Evolutionary conservation across 352 stramenopile species (phyloP).

Genomic region (Globisporangium uncinulatum): DNA sequence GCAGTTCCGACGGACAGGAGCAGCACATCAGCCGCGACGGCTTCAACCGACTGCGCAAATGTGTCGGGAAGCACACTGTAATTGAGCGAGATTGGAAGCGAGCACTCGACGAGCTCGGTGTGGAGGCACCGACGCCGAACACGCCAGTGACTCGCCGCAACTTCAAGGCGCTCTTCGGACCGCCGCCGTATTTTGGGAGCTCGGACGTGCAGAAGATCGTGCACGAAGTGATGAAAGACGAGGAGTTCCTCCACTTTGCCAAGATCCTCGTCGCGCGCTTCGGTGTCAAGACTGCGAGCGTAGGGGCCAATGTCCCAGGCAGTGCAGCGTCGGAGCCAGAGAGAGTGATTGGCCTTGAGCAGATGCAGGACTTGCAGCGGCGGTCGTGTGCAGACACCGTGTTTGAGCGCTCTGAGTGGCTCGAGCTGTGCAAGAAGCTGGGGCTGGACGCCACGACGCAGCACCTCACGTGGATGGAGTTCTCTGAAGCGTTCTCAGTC

Average conservation of each 20-base stretch:
- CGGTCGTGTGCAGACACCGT: conserved; percentile 23
- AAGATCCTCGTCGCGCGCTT: conserved; percentile 34
- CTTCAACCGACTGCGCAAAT: conserved; percentile 39
- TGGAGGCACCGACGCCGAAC: conserved; percentile 6
- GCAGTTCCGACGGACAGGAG: neutral
- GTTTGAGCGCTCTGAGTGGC: conserved; percentile 22
- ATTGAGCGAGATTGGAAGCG: conserved; percentile 25
- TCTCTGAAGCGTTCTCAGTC: conserved; percentile 27
- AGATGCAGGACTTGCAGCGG: conserved; percentile 28
- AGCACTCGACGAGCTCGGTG: conserved; percentile 35
- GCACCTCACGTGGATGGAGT: conserved; percentile 44
- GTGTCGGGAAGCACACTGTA: conserved; percentile 24
- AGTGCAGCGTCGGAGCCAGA: neutral
- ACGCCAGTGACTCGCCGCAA: conserved; percentile 20
- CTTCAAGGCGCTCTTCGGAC: conserved; percentile 55
- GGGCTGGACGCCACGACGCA: conserved; percentile 10
- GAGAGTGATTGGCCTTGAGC: conserved; percentile 27
- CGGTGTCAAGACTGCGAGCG: conserved; percentile 9
- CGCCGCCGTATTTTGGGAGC: conserved; percentile 48
- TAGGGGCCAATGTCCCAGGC: no score
- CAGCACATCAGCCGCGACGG: conserved; percentile 14
- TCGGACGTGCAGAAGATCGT: conserved; percentile 31
- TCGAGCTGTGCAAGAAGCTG: conserved; percentile 28
- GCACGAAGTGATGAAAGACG: conserved; percentile 31
- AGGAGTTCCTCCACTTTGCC: conserved; percentile 39